phyloP scores from a whole-genome alignment of 2,329 filamentous ascomycete genomes.

The Calonectria henricotiae region DNA sequence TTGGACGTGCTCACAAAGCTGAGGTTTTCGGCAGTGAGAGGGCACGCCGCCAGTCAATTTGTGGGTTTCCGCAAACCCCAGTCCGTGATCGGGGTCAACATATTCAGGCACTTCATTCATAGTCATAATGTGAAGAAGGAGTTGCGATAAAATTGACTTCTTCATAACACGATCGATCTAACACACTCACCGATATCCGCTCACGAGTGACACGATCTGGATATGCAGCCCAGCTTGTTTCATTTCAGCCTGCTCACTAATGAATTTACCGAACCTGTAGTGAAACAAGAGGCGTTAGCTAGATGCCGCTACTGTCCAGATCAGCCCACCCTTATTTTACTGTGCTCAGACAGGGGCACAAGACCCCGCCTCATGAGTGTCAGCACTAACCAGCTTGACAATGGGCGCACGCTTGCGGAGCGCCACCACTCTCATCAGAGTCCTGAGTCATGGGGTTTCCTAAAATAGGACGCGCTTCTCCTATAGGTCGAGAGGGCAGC shows the following conservation, averaged over 20 bases:
- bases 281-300: neutral
- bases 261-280: neutral
- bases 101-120: neutral
- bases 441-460: too few relatives aligned
- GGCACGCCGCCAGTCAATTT: neutral
- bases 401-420: conserved; percentile 1
- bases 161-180: neutral
- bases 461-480: too few relatives aligned
- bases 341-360: neutral
- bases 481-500: too few relatives aligned
- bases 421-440: neutral
- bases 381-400: neutral
- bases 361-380: neutral
- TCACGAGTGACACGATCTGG: neutral
- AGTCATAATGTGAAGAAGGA: neutral
- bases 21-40: neutral
- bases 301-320: neutral
- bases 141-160: neutral
- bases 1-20: too few relatives aligned
- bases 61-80: neutral
- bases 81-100: neutral
- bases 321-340: neutral
- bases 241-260: neutral
- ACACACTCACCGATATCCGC: neutral
- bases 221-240: neutral